Evolutionary conservation across 208 protist species (phyloP), one percentile per base, ranked within the genome.

Genomic region (Phytomonas sp.): DNA sequence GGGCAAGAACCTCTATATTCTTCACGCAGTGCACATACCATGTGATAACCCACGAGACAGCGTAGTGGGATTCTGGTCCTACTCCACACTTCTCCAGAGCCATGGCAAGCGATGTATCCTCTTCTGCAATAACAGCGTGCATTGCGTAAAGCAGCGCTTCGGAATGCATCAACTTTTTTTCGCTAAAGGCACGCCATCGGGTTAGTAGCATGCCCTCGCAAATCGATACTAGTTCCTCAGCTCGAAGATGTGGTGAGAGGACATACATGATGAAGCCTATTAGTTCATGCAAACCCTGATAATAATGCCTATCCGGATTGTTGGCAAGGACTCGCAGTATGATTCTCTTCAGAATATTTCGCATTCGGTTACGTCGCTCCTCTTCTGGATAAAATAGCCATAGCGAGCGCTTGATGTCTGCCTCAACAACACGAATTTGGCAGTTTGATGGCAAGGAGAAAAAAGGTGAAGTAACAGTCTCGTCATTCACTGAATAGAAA

Each of bases 211-310:
- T 71, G 34, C 66, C 53, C 67, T 83, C 76, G 71, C 87, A 93
- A 53, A 96, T 78, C 32, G 80, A 71, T 46, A 85, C 74, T 7
- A 87, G 70, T 11, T 82, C 75, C 66, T 92, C 79, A 40, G 60
- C 32, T 7, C 73, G 59, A 11, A 74, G 60, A 43, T 79, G 62
- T 4, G 80, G 81, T 32, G 68, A 72, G 70, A 92, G 73, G 28
- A 83, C 75, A 71, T 88, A 92, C 84, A 94, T 81, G 32, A 93
- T 71, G 67, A 85, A 93, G 33, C 87, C 91, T 66, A 96, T 80
- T 20, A 96, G 70, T 72, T 96, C 91, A 65, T 96, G 85, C 67
- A 96, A 75, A 0, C 91, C 91, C 74, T 96, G 91, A 31, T 91
- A 93, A 72, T 96, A 96, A 75, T 86, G 73, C 36, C 74, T 74